phyloP scores from a whole-genome alignment of 306 rosid genomes.

The Quercus cerris region DNA sequence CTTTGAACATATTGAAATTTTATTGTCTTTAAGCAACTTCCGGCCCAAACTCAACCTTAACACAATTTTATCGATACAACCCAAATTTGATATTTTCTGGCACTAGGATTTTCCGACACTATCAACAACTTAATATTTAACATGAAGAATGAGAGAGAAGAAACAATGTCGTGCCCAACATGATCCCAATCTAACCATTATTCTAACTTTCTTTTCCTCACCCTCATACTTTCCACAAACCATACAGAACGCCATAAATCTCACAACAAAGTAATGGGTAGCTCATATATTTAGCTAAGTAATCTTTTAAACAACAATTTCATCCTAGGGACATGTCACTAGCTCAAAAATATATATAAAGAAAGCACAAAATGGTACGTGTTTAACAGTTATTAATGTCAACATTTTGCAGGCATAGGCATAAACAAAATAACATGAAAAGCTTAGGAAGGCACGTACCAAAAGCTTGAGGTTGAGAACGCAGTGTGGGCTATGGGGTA shows the following conservation, averaged over 20 bases:
- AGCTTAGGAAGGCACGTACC: slow-evolving; percentile 1
- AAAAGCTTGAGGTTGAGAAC: slow-evolving; percentile 7
- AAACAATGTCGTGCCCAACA: neutral
- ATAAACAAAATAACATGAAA: neutral
- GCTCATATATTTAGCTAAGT: neutral
- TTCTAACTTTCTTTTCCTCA: neutral
- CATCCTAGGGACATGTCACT: neutral
- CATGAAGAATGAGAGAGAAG: neutral
- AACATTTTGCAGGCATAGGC: neutral
- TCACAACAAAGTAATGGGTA: neutral
- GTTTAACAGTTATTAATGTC: neutral
- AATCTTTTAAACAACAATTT: neutral
- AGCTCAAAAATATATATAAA: neutral
- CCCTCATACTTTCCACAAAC: neutral
- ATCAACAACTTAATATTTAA: too few species aligned
- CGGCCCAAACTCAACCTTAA: too few species aligned
- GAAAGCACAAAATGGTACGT: neutral
- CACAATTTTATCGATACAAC: too few species aligned
- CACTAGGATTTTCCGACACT: too few species aligned
- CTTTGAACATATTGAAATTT: too few species aligned
- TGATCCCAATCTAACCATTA: neutral
- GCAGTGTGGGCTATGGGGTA: neutral
- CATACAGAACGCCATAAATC: neutral
- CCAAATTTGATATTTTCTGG: too few species aligned
- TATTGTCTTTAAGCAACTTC: too few species aligned